These are phyloP conservation scores for Tephrocybe sp. DNA, from an alignment of 768 basidiomycete genomes.

Conservation along the genomic window DNA sequence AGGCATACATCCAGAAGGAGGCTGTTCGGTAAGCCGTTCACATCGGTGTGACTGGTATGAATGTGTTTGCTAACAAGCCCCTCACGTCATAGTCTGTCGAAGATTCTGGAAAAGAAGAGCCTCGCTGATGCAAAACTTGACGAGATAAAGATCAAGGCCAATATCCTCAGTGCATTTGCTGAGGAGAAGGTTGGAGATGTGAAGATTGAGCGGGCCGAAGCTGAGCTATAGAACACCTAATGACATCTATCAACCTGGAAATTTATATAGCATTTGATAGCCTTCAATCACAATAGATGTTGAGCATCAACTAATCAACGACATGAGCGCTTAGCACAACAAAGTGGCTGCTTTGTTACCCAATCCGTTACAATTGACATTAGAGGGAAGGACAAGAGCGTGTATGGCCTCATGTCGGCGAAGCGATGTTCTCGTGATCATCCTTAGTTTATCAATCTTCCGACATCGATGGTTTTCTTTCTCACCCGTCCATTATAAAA, in stretches of 20 bases:
- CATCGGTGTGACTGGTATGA: slow-evolving; percentile 11
- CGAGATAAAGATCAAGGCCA: slow-evolving; percentile 89
- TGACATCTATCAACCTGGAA: slow-evolving; percentile 1
- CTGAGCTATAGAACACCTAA: slow-evolving; percentile 46
- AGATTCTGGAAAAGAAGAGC: slow-evolving; percentile 76
- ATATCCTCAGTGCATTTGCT: slow-evolving; percentile 71
- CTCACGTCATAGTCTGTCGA: slow-evolving; percentile 52
- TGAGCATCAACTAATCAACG: background rate
- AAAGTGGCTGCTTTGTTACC: background rate
- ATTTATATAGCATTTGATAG: background rate
- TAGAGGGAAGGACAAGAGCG: background rate
- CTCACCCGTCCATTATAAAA: slow-evolving; percentile 6
- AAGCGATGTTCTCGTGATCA: slow-evolving; percentile 31
- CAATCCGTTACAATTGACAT: slow-evolving; percentile 7
- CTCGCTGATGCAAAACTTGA: slow-evolving; percentile 80
- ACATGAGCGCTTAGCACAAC: slow-evolving; percentile 6
- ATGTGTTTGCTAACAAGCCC: slow-evolving; percentile 15
- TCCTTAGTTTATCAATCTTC: slow-evolving; percentile 2
- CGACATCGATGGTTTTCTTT: slow-evolving; percentile 16
- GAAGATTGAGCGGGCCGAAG: slow-evolving; percentile 31
- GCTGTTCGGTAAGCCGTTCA: slow-evolving; percentile 57
- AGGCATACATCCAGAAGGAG: slow-evolving; percentile 84
- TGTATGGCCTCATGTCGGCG: slow-evolving; percentile 27
- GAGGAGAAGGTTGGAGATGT: slow-evolving; percentile 36
- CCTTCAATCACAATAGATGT: too few relatives aligned